A percentile compares a stretch with the other conserved stretches of the same genome.
These are phyloP conservation scores for Erodium trifolium DNA, from an alignment of 441 rosid species.

Conservation along the genomic window DNA sequence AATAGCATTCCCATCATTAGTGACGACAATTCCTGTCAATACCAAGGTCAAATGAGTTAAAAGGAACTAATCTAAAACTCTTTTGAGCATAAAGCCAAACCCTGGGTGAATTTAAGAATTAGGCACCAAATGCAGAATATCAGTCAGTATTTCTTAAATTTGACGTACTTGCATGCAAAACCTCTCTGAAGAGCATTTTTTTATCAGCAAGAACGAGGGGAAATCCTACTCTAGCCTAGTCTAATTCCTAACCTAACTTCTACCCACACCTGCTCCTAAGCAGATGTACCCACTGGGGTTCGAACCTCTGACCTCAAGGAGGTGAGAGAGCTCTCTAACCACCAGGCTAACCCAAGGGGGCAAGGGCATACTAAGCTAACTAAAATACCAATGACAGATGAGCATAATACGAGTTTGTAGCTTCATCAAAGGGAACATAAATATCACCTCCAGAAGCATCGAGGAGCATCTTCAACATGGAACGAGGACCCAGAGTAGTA, in stretches of 20 bases:
- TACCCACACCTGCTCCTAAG: too few species aligned
- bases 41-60: neutral
- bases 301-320: too few species aligned
- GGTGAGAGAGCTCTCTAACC: too few species aligned
- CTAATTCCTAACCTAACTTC: too few species aligned
- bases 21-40: conserved; percentile 25
- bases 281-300: too few species aligned
- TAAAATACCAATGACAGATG: neutral
- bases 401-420: neutral
- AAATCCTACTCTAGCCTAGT: too few species aligned
- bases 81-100: neutral
- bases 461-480: conserved; percentile 26
- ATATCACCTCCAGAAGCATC: conserved; percentile 25
- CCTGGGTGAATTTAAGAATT: neutral
- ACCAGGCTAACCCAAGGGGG: too few species aligned
- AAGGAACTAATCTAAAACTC: neutral
- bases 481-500: conserved; percentile 26
- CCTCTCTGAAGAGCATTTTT: neutral
- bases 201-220: too few species aligned
- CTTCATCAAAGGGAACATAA: neutral
- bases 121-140: neutral
- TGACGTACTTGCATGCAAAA: neutral
- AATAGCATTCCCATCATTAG: conserved; percentile 27
- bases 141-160: neutral
- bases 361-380: neutral